Conservation (phyloP, 345 rosid species). For the Linum usitatissimum region DNA sequence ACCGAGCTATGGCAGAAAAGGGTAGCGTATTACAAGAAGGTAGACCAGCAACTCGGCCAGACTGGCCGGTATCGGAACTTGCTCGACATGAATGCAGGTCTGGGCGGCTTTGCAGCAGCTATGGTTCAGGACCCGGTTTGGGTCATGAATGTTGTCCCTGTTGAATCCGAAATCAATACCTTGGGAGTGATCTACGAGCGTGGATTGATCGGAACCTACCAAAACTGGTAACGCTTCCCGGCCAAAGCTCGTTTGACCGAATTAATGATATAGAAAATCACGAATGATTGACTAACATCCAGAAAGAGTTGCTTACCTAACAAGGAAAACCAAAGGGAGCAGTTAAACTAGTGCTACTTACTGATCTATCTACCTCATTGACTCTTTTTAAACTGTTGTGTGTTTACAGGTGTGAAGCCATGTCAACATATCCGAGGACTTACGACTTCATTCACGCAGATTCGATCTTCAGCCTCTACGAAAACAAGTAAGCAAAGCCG, state of each 20-base stretch:
- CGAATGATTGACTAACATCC: not conserved
- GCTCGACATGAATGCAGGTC: conserved; percentile 69
- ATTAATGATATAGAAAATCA: not conserved
- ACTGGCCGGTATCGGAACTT: conserved; percentile 74
- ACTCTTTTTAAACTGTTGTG: not conserved
- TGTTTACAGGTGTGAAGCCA: conserved; percentile 55
- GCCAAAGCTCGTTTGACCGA: not conserved
- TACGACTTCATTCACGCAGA: conserved; percentile 80
- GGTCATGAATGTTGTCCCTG: conserved; percentile 77
- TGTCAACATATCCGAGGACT: conserved; percentile 97
- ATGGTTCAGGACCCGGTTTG: conserved; percentile 63
- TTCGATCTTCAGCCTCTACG: conserved; percentile 60
- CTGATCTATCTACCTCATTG: not conserved
- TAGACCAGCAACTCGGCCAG: conserved; percentile 55
- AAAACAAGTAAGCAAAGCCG: conserved; percentile 30
- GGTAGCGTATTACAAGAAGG: conserved; percentile 51
- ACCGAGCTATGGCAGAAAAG: conserved; percentile 63
- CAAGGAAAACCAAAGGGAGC: not conserved
- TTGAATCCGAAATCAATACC: conserved; percentile 47
- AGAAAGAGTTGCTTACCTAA: not conserved
- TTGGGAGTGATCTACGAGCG: conserved; percentile 81
- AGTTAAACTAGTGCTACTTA: not conserved
- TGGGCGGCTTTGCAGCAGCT: conserved; percentile 89
- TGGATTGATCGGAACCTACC: conserved; percentile 87
- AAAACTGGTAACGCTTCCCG: conserved; percentile 48